Percentiles rank a stretch among this genome's conserved stretches.
phyloP scores from a whole-genome alignment of 2,329 filamentous ascomycete species.

The Alternaria angustiovoidea region DNA sequence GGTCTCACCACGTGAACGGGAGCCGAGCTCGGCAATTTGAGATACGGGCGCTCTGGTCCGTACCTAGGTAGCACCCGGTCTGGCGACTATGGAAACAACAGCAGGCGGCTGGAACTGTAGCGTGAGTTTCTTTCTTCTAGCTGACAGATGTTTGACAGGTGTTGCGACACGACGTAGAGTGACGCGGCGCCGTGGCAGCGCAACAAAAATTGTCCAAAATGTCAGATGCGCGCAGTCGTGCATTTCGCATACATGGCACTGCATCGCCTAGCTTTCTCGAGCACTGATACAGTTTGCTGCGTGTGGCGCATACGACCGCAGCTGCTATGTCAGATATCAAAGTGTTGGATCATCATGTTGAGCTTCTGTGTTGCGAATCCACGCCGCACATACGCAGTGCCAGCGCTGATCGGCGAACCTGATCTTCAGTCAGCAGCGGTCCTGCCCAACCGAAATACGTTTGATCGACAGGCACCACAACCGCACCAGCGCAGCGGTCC shows the following conservation, averaged over 20 bases:
- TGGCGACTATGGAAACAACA: neutral
- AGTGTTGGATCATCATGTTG: neutral
- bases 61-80: neutral
- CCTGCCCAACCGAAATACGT: slow-evolving; percentile 4
- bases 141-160: neutral
- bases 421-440: slow-evolving; percentile 5
- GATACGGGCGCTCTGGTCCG: neutral
- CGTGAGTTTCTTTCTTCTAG: neutral
- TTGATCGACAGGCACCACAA: slow-evolving; percentile 16
- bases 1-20: neutral
- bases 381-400: neutral
- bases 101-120: neutral
- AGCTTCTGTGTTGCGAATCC: neutral
- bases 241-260: neutral
- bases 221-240: neutral
- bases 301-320: neutral
- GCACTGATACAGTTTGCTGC: neutral
- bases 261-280: neutral
- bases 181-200: neutral
- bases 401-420: slow-evolving; percentile 12
- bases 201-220: neutral
- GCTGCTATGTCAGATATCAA: neutral
- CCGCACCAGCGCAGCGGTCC: slow-evolving; percentile 7
- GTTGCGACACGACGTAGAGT: neutral
- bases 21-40: neutral